These are phyloP conservation scores for Colletotrichum godetiae DNA, from an alignment of 2,329 filamentous ascomycete species.

Conservation along the genomic window DNA sequence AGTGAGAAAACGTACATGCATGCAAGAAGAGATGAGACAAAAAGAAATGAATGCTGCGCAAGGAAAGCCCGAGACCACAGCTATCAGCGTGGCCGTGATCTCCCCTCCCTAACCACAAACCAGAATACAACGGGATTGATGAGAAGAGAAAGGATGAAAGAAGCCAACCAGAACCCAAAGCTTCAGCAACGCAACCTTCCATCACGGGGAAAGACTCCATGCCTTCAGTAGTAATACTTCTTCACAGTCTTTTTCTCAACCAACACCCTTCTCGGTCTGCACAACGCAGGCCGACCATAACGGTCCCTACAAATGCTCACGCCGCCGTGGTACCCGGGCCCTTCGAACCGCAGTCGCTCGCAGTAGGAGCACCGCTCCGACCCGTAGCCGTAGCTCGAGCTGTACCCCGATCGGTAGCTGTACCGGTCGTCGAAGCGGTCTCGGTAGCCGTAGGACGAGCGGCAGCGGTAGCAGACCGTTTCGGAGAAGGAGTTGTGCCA, in stretches of 20 bases:
- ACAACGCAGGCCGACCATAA: background rate
- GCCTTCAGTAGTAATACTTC: background rate
- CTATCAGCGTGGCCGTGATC: background rate
- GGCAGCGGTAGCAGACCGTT: constrained; percentile 5
- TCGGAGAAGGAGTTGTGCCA: constrained; percentile 5
- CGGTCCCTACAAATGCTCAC: background rate
- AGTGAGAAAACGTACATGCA: background rate
- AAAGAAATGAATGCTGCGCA: background rate
- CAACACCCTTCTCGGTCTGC: background rate
- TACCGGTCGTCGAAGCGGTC: background rate
- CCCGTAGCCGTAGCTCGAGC: background rate
- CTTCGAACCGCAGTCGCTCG: background rate
- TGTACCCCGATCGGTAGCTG: constrained; percentile 1
- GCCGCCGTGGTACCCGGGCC: background rate
- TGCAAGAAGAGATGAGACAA: background rate
- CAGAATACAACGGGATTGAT: no score
- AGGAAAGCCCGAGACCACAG: background rate
- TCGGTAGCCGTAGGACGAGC: background rate
- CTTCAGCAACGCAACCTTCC: no score
- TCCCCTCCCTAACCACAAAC: background rate
- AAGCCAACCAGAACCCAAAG: background rate
- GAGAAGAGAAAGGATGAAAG: background rate
- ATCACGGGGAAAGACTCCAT: no score
- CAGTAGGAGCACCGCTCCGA: constrained; percentile 2
- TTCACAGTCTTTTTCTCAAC: constrained; percentile 5